Conservation (phyloP, 192 early-diverging fungal species). For the Allomyces javanicus region DNA sequence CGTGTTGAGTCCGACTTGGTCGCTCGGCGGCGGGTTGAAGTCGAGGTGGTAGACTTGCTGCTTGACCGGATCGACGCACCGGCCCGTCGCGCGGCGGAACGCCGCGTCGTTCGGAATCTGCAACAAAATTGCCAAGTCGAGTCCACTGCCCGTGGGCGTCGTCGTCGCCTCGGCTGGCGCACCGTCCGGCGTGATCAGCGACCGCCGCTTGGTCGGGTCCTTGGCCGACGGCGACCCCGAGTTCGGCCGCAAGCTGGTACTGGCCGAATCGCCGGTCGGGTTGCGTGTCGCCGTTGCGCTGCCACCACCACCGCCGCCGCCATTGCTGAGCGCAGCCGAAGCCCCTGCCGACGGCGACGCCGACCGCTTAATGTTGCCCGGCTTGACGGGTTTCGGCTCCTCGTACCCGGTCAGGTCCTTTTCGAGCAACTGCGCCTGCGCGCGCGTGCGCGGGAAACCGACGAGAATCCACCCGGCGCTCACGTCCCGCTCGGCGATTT, state of each 20-base stretch:
- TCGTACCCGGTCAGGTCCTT: constrained; percentile 40
- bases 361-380: constrained; percentile 26
- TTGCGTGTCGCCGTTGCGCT: no score
- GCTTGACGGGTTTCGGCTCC: constrained; percentile 38
- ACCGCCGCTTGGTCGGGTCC: constrained; percentile 4
- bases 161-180: constrained; percentile 9
- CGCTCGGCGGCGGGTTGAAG: constrained; percentile 33
- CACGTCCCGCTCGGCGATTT: neutral
- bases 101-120: constrained; percentile 30
- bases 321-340: constrained; percentile 2
- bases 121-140: constrained; percentile 29
- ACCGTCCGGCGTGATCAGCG: constrained; percentile 17
- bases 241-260: no score
- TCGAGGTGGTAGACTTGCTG: constrained; percentile 30
- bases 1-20: constrained; percentile 3
- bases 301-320: neutral
- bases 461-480: constrained; percentile 26
- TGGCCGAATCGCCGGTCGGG: no score
- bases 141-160: constrained; percentile 9
- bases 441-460: constrained; percentile 29
- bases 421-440: constrained; percentile 33
- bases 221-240: no score
- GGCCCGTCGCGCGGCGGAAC: constrained; percentile 21
- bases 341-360: constrained; percentile 8
- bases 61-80: constrained; percentile 26